Evolutionary conservation across 192 early-diverging fungal genomes (phyloP), one percentile per base, ranked within the genome.

Genomic region (Backusella liffmaniae): DNA sequence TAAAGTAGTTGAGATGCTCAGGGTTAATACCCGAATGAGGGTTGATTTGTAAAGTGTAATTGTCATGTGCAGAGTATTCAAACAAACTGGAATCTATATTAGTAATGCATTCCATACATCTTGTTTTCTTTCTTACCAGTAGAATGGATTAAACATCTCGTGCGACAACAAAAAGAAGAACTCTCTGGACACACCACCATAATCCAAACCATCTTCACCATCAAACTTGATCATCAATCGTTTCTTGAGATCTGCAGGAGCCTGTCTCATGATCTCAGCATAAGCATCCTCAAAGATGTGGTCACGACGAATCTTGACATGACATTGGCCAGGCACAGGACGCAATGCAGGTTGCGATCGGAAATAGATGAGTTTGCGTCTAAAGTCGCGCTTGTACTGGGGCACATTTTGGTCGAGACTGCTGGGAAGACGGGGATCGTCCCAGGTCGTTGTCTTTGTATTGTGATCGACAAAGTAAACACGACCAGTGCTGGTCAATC

Each of bases 391-490:
- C 90, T 99, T 99, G 86, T 99, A 99, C 83, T 99, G 96, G 36
- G 97, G 97, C 32, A 99, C 96, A 65, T 92, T 94, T 79, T 94
- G 90, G 82, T 94, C 93, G 39, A 94, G 83, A 77, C 91, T 93
- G 79, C 91, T 92, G 34, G 93, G 93, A 46, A 94, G 84, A n/a
- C 93, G 89, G 26, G 93, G 93, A 79, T 94, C 98, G 82, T 98
- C 96, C 98, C 98, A 99, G 5, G 98, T 98, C 12, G 98, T 98
- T 13, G 94, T 98, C 80, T 97, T 98, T 51, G 95, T 93, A 79
- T 96, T 96, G 85, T 99, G 98, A 80, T 99, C 97, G 18, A 99
- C 96, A 90, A 98, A 99, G 86, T 98, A 99, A 16, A 96, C 94
- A 39, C 95, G 86, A 13, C 96, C 97, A 15, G 95, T 97, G 73